phyloP scores from a whole-genome alignment of 2,329 filamentous ascomycete genomes.

The Colletotrichum tamarilloi region DNA sequence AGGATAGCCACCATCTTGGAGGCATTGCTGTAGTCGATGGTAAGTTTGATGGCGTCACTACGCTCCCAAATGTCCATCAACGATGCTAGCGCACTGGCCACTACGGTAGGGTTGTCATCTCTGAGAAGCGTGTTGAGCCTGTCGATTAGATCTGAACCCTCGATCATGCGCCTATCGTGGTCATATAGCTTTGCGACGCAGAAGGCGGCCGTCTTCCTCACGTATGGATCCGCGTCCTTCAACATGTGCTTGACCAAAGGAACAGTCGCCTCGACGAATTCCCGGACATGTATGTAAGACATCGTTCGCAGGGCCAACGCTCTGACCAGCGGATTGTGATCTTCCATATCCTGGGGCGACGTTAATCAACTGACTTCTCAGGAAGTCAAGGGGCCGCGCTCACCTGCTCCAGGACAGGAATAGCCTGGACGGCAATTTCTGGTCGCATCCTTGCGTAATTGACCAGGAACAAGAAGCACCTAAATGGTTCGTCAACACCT shows the following conservation, averaged over 20 bases:
- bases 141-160: constrained; percentile 91
- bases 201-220: constrained; percentile 96
- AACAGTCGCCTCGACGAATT: constrained; percentile 93
- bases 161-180: constrained; percentile 90
- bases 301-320: constrained; percentile 94
- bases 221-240: constrained; percentile 90
- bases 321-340: constrained; percentile 90
- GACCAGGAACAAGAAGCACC: constrained; percentile 97
- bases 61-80: constrained; percentile 99
- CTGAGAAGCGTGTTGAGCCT: constrained; percentile 88
- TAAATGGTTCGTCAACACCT: constrained; percentile 49
- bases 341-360: constrained; percentile 82
- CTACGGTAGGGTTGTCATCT: constrained; percentile 97
- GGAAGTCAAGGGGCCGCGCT: constrained; percentile 40
- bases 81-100: constrained; percentile 90
- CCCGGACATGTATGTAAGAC: constrained; percentile 95
- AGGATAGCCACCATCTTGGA: constrained; percentile 98
- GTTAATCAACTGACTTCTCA: constrained; percentile 32
- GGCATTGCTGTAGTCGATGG: constrained; percentile 96
- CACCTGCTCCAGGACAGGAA: constrained; percentile 87
- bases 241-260: constrained; percentile 85
- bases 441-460: constrained; percentile 97
- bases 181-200: constrained; percentile 98
- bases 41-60: constrained; percentile 96
- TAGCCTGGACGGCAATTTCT: constrained; percentile 91